phyloP scores from a whole-genome alignment of 208 protist genomes.

The Wallacemonas collosoma region DNA sequence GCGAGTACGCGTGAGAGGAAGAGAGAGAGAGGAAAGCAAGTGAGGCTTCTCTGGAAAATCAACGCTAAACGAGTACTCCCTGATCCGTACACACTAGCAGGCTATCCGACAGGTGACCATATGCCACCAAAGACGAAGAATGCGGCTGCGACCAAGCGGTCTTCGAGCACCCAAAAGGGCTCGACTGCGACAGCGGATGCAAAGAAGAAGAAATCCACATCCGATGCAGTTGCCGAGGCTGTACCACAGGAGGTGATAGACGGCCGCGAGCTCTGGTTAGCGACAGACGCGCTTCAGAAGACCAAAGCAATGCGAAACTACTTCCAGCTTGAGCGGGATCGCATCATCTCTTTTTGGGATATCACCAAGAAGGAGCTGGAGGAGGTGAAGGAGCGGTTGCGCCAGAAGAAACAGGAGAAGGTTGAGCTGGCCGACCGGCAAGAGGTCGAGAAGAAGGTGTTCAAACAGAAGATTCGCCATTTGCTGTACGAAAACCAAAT shows the following conservation, averaged over 20 bases:
- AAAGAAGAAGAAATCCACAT: conserved; percentile 14
- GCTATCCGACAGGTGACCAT: too few species aligned
- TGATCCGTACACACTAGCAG: too few species aligned
- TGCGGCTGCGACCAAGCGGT: conserved; percentile 25
- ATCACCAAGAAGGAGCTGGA: conserved; percentile 94
- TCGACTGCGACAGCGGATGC: not conserved
- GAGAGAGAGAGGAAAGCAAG: too few species aligned
- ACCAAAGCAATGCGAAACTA: conserved; percentile 96
- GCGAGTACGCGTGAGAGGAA: too few species aligned
- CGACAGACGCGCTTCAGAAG: conserved; percentile 92
- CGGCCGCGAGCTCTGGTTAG: conserved; percentile 81
- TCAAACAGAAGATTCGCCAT: conserved; percentile 98
- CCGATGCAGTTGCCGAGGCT: conserved; percentile 19
- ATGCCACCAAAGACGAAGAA: conserved; percentile 52
- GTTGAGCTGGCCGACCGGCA: conserved; percentile 93
- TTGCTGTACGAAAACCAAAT: conserved; percentile 96
- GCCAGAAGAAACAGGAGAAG: conserved; percentile 93
- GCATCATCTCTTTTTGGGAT: conserved; percentile 96
- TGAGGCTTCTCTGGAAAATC: too few species aligned
- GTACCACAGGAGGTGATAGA: conserved; percentile 40
- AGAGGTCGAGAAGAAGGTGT: conserved; percentile 95
- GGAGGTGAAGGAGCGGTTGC: conserved; percentile 67
- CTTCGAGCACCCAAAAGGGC: conserved; percentile 28
- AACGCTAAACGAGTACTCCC: too few species aligned
- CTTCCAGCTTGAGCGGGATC: conserved; percentile 97